Base-by-base conservation (phyloP, 2,329 filamentous ascomycete species). In the Phoma sp. region DNA sequence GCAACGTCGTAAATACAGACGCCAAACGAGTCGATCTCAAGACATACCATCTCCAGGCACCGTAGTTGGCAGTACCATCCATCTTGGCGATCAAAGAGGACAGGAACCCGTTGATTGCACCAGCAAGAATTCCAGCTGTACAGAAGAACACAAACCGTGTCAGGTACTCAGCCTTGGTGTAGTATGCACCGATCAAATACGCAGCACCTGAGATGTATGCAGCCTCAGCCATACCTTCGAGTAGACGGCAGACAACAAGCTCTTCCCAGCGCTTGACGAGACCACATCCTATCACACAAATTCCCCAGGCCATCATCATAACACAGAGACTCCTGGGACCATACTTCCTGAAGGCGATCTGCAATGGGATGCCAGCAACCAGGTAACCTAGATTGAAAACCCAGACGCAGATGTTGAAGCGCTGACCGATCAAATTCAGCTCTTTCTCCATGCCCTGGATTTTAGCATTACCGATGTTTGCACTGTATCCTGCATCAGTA, bases 81-180 rank as follows among this genome's bases (percentile, higher is more conserved):
- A 70, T 69, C 44, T 58, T 67, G 4, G 66, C 65, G 65, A 75
- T 48, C 75, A 78, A 10, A 80, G 74, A 14, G 72, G 67, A 81
- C 0, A 85, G 67, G 9, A 86, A 75, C 0, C 83, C 83, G 30
- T 82, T 83, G 48, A 85, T 83, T 1, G 82, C 82, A 3, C 82
- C 82, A 1, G 83, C 81, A 53, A 83, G 76, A 40, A 79, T 80
- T 0, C 80, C 78, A 1, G 81, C 78, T 1, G 78, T 81, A 13
- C 81, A 78, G 64, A 83, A 84, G 45, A 83, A 79, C 2, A 82
- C 82, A 44, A 62, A 69, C 11, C 83, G 76, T 42, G 82, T 81
- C 22, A 83, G 75, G 9, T 84, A 77, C 68, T 85, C 82, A 43
- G 79, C 70, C 47, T 80, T 76, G 56, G 78, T 81, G 67, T 85